Evolutionary conservation across 2,329 filamentous ascomycete genomes (phyloP).

Genomic region (Verticillium dahliae): DNA sequence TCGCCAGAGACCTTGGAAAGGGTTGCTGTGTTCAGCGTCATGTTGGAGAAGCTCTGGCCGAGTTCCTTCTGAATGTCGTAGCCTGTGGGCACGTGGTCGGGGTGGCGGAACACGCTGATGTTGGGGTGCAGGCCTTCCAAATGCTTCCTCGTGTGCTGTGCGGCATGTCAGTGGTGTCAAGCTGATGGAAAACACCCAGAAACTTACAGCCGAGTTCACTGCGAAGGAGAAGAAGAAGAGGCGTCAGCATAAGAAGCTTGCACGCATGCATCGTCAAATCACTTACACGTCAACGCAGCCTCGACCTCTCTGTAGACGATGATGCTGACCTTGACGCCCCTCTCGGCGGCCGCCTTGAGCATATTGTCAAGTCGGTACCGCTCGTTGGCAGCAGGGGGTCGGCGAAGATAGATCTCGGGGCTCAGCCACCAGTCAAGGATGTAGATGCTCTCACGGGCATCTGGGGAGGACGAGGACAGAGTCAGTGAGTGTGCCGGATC

Average conservation of each 20-base stretch:
- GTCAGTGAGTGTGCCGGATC: constrained; percentile 2
- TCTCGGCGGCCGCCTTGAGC: constrained; percentile 73
- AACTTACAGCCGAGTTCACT: constrained; percentile 37
- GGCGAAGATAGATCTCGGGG: constrained; percentile 79
- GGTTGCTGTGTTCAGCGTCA: constrained; percentile 41
- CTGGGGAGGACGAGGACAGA: constrained; percentile 25
- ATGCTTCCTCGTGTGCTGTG: constrained; percentile 68
- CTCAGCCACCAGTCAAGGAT: constrained; percentile 90
- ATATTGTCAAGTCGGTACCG: constrained; percentile 78
- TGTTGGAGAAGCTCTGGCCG: constrained; percentile 48
- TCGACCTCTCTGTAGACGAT: constrained; percentile 92
- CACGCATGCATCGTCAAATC: constrained; percentile 21
- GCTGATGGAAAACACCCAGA: constrained; percentile 44
- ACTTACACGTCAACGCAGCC: constrained; percentile 71
- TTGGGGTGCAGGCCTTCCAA: constrained; percentile 75
- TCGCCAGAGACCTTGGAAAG: constrained; percentile 64
- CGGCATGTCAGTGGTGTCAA: neutral
- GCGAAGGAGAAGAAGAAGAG: neutral
- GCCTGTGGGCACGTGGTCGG: constrained; percentile 75
- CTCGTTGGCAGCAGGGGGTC: constrained; percentile 75
- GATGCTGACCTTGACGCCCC: constrained; percentile 76
- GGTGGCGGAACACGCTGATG: constrained; percentile 83
- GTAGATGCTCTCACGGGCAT: constrained; percentile 70
- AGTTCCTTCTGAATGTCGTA: constrained; percentile 63
- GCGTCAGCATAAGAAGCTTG: constrained; percentile 7